Conservation (phyloP, 139 green algal species). For the Volvox reticuliferus region DNA sequence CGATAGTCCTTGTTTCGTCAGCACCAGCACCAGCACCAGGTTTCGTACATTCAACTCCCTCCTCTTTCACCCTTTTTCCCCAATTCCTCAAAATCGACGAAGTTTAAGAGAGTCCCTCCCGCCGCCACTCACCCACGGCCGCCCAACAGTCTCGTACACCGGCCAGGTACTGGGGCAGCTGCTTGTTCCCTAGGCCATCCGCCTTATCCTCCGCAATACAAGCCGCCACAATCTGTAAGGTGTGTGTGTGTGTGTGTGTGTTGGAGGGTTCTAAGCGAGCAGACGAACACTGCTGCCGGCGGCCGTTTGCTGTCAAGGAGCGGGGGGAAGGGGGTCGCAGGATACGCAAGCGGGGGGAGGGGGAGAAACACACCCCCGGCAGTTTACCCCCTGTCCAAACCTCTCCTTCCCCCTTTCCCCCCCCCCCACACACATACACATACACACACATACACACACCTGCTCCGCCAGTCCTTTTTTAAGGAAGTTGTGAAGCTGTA, state of each 20-base stretch:
- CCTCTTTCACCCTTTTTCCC: no score
- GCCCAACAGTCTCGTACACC: slow-evolving; percentile 70
- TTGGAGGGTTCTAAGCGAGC: no score
- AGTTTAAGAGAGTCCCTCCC: not conserved
- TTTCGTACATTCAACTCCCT: no score
- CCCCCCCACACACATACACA: not conserved
- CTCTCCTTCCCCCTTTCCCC: no score
- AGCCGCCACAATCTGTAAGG: slow-evolving; percentile 36
- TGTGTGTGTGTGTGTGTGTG: not conserved
- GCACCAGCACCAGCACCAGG: no score
- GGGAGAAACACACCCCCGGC: not conserved
- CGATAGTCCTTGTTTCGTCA: no score
- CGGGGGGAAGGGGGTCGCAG: not conserved
- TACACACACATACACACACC: not conserved
- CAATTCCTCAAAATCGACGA: no score
- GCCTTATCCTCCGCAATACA: slow-evolving; percentile 60
- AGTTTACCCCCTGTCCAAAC: no score
- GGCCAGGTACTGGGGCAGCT: slow-evolving; percentile 45
- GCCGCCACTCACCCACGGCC: slow-evolving; percentile 51
- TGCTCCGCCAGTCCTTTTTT: slow-evolving; percentile 50
- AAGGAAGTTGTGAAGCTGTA: slow-evolving; percentile 80
- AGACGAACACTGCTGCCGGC: no score
- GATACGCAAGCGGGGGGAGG: no score
- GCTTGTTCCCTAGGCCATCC: slow-evolving; percentile 63
- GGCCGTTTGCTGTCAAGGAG: no score